Percentiles rank a stretch among this genome's conserved stretches.
Conservation (phyloP, 208 protist species). For the Tritrichomonas foetus region DNA sequence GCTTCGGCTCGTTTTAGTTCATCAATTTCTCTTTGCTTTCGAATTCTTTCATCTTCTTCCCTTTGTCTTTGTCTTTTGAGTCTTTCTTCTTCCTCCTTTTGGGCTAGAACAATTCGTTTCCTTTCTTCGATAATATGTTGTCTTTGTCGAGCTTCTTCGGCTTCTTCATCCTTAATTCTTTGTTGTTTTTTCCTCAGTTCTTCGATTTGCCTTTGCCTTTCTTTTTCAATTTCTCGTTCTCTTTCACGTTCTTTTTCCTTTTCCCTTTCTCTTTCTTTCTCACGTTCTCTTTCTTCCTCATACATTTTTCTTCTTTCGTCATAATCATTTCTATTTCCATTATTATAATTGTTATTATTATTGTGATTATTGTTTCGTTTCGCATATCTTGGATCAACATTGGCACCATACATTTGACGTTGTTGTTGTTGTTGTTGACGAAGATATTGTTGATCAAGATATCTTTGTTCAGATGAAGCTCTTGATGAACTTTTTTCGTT, state of each 20-base stretch:
- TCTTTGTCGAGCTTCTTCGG: neutral
- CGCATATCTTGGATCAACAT: neutral
- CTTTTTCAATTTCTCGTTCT: conserved; percentile 28
- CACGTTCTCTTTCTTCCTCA: neutral
- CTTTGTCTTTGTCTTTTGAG: neutral
- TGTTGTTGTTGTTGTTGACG: neutral
- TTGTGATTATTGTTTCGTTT: neutral
- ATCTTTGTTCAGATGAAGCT: too few species aligned
- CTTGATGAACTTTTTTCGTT: too few species aligned
- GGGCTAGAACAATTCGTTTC: too few species aligned
- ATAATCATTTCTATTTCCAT: neutral
- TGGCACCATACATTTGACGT: neutral
- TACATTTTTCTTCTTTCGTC: neutral
- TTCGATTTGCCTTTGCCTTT: conserved; percentile 34
- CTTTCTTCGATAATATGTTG: too few species aligned
- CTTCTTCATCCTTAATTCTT: neutral
- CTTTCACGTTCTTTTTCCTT: conserved; percentile 1
- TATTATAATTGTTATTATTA: neutral
- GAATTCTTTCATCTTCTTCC: neutral
- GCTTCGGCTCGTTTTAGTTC: too few species aligned
- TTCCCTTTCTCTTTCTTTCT: conserved; percentile 39
- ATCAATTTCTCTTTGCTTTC: too few species aligned
- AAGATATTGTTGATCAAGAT: neutral
- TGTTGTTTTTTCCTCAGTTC: neutral
- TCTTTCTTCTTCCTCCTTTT: conserved; percentile 27